These are phyloP conservation scores for Talaromyces sp. DNA, from an alignment of 2,329 filamentous ascomycete genomes.

Conservation along the genomic window DNA sequence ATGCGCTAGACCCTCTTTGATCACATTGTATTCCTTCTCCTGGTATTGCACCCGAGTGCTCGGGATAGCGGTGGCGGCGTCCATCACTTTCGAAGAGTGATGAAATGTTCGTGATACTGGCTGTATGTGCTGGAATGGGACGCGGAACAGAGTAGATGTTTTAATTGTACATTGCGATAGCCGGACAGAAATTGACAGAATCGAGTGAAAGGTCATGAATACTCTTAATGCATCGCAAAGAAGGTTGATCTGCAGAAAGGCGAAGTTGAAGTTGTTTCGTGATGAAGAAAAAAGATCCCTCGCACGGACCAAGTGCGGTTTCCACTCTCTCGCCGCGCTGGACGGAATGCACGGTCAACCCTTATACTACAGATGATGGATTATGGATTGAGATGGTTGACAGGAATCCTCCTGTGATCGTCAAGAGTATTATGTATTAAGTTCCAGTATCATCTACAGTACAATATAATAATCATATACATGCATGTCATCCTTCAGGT, in stretches of 20 bases:
- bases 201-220: constrained; percentile 18
- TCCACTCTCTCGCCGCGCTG: too few species aligned
- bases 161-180: constrained; percentile 17
- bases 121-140: constrained; percentile 2
- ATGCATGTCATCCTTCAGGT: neutral
- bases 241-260: neutral
- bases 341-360: too few species aligned
- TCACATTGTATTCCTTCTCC: constrained; percentile 59
- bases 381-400: too few species aligned
- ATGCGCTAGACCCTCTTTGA: constrained; percentile 69
- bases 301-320: constrained; percentile 22
- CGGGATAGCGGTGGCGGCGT: constrained; percentile 18
- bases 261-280: constrained; percentile 12
- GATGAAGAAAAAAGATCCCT: constrained; percentile 21
- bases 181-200: constrained; percentile 4
- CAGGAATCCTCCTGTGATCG: too few species aligned
- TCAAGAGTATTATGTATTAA: constrained; percentile 5
- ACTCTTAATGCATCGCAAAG: neutral
- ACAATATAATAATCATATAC: constrained; percentile 7
- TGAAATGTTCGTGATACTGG: constrained; percentile 9
- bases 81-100: constrained; percentile 22
- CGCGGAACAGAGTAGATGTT: neutral
- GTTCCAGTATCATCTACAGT: constrained; percentile 1
- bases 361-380: too few species aligned
- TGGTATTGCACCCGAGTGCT: constrained; percentile 45